Evolutionary conservation across 2,329 filamentous ascomycete species (phyloP).

Genomic region (Trematosphaeria pertusa): DNA sequence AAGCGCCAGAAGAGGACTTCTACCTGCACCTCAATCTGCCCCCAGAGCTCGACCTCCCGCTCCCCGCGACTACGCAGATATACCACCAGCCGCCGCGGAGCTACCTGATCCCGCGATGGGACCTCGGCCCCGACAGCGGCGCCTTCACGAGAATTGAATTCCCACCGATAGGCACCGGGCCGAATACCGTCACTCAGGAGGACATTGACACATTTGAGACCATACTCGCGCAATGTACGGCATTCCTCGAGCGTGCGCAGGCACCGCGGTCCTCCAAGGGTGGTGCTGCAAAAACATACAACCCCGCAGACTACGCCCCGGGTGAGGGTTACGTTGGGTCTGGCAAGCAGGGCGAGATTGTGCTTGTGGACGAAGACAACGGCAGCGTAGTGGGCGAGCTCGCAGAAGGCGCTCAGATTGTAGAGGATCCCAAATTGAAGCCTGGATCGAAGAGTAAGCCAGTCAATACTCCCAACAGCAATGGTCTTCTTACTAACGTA

Average conservation of each 20-base stretch:
- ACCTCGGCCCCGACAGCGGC: slow-evolving; percentile 84
- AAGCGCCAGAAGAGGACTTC: slow-evolving; percentile 75
- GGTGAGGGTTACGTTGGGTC: slow-evolving; percentile 76
- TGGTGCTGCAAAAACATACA: slow-evolving; percentile 63
- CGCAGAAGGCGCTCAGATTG: slow-evolving; percentile 78
- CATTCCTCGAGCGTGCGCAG: slow-evolving; percentile 85
- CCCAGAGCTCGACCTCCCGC: slow-evolving; percentile 89
- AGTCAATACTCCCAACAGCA: slow-evolving; percentile 8
- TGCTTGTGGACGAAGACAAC: slow-evolving; percentile 94
- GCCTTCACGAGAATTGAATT: slow-evolving; percentile 96
- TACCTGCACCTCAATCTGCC: slow-evolving; percentile 95
- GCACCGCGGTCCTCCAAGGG: slow-evolving; percentile 59
- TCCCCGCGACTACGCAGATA: slow-evolving; percentile 95
- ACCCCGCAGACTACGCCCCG: slow-evolving; percentile 79
- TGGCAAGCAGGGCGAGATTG: slow-evolving; percentile 72
- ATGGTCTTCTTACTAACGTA: slow-evolving; percentile 27
- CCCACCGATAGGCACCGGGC: slow-evolving; percentile 72
- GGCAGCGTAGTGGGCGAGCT: slow-evolving; percentile 94
- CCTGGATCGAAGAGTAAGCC: slow-evolving; percentile 87
- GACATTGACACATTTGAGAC: slow-evolving; percentile 97
- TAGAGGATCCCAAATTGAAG: slow-evolving; percentile 77
- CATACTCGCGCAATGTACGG: slow-evolving; percentile 95
- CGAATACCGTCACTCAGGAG: slow-evolving; percentile 75
- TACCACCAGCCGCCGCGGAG: slow-evolving; percentile 93
- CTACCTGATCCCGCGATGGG: slow-evolving; percentile 95